A percentile compares a stretch with the other conserved stretches of the same genome.
phyloP scores from a whole-genome alignment of 2,329 filamentous ascomycete genomes.

The Xylaria sp. region DNA sequence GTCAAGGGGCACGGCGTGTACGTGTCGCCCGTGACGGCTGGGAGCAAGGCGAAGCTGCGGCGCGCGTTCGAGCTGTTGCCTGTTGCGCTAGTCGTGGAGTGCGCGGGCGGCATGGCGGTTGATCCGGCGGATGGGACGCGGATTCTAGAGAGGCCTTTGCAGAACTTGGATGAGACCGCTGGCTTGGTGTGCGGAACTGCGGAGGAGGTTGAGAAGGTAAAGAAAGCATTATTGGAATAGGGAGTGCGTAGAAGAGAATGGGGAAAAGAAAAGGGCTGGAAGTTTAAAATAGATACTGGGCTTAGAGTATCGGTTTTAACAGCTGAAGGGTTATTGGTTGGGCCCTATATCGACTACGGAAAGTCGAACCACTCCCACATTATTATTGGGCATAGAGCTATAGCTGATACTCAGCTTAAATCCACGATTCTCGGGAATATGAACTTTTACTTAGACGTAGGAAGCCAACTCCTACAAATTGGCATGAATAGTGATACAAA shows the following conservation, averaged over 20 bases:
- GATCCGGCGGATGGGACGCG: constrained; percentile 58
- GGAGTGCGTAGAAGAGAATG: not conserved
- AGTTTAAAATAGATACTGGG: not conserved
- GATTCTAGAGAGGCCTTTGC: constrained; percentile 55
- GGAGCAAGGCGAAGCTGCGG: constrained; percentile 67
- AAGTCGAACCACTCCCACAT: not conserved
- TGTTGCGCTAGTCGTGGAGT: constrained; percentile 69
- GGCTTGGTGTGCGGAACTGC: constrained; percentile 62
- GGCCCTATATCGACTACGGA: not conserved
- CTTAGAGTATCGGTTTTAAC: not conserved
- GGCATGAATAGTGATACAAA: not conserved
- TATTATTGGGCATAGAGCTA: not conserved
- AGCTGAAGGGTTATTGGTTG: not conserved
- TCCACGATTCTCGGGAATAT: not conserved
- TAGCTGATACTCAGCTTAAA: not conserved
- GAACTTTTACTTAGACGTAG: not conserved
- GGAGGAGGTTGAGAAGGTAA: constrained; percentile 29
- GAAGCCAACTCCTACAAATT: not conserved
- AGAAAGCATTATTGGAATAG: constrained; percentile 22
- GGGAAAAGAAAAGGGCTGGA: not conserved
- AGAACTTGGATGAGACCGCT: constrained; percentile 60
- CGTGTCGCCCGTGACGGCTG: constrained; percentile 64
- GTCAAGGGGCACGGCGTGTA: constrained; percentile 72
- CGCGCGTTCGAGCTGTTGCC: constrained; percentile 69
- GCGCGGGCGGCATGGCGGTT: constrained; percentile 66